These are phyloP conservation scores for Kurtzmaniella fragi DNA, from an alignment of 805 yeast species.

Conservation along the genomic window DNA sequence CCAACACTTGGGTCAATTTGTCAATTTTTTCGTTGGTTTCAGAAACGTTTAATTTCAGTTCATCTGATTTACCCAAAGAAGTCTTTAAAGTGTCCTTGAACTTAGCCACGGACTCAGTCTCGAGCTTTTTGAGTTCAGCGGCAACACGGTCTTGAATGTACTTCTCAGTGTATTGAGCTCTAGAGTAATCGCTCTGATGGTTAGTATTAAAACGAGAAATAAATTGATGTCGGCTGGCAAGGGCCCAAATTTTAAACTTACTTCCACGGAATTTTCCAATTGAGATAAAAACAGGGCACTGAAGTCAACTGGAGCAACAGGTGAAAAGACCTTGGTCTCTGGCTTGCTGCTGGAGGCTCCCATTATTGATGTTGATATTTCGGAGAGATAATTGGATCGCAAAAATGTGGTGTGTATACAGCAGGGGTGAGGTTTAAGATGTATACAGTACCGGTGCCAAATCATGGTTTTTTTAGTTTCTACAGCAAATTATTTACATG, in stretches of 20 bases:
- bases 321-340: conserved; percentile 62
- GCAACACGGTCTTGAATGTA: conserved; percentile 63
- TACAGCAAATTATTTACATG: no score
- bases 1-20: conserved; percentile 28
- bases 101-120: conserved; percentile 44
- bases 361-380: conserved; percentile 27
- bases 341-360: conserved; percentile 59
- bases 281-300: conserved; percentile 59
- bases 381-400: conserved; percentile 2
- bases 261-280: conserved; percentile 56
- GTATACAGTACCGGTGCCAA: no score
- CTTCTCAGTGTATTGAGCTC: conserved; percentile 63
- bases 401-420: neutral
- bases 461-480: no score
- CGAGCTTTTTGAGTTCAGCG: conserved; percentile 50
- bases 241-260: conserved; percentile 14
- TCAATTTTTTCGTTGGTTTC: conserved; percentile 37
- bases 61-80: conserved; percentile 33
- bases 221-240: no score
- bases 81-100: conserved; percentile 47
- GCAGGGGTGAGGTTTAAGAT: no score
- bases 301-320: conserved; percentile 64
- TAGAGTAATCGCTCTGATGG: conserved; percentile 53
- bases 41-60: conserved; percentile 22
- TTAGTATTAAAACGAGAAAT: conserved; percentile 1